Base-by-base conservation (phyloP, 2,329 filamentous ascomycete species). In the Chrysoporthe puriensis region DNA sequence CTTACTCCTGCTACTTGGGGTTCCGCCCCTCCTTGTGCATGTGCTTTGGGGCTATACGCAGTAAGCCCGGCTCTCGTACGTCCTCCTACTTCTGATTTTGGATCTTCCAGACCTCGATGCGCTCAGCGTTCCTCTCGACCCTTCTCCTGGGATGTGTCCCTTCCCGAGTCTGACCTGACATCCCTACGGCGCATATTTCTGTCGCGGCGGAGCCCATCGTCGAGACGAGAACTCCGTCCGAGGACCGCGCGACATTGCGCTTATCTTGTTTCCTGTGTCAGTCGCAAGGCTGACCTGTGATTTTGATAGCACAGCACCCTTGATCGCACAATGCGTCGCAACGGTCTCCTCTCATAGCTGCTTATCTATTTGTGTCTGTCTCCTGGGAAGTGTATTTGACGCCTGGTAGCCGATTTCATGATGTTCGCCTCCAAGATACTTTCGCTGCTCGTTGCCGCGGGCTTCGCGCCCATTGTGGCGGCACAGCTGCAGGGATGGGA, bases 401-500 rank as follows among this genome's bases (percentile, higher is more conserved):
- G 32, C 44, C 52, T 36, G 43, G 50, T 21, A 14, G 43, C 21
- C 34, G 32, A 5, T 46, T 36, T 57, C 70, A 74, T 60, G 52
- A 79, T 79, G 77, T 71, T 72, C 69, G 69, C 70, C 60, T 70
- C 70, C 43, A 74, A 64, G 46, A 71, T 76, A 73, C 67, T 73
- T 54, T 68, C 70, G 62, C 52, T 77, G 67, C 73, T 74, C 54
- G 68, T 77, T 72, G 66, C 72, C 72, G 61, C 70, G 73, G 71
- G 67, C 70, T 52, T 75, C 44, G 73, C 72, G 57, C 74, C 74
- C 56, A 64, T 76, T 42, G 77, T 71, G 54, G 56, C 71, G 43
- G 83, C 80, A 21, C 85, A 86, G 68, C 77, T 80, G 74, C 73
- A 80, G 64, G 76, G 77, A 77, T 90, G 87, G 87, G 64, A 72